phyloP scores from a whole-genome alignment of 768 basidiomycete genomes.

The Ramaria rubella region DNA sequence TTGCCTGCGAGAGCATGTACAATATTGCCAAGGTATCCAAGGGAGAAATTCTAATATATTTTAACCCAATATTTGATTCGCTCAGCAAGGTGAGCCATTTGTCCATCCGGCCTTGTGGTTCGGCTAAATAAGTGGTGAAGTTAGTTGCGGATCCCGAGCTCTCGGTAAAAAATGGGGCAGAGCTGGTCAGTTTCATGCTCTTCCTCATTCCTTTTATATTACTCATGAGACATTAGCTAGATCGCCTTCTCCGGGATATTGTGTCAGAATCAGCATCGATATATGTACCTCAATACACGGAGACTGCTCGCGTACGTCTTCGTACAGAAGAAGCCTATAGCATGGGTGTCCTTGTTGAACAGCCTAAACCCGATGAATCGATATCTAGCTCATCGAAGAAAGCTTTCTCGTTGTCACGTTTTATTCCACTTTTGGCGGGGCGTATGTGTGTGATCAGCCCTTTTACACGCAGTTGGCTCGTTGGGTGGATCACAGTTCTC shows the following conservation, averaged over 20 bases:
- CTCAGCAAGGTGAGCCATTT: conserved; percentile 77
- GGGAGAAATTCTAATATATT: conserved; percentile 93
- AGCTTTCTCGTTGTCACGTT: conserved; percentile 90
- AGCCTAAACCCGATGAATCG: conserved; percentile 48
- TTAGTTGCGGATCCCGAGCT: conserved; percentile 92
- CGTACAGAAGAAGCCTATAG: conserved; percentile 39
- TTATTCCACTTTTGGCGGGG: conserved; percentile 89
- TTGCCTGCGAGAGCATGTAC: conserved; percentile 96
- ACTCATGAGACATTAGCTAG: conserved; percentile 37
- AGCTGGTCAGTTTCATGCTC: conserved; percentile 38
- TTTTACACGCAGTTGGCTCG: conserved; percentile 92
- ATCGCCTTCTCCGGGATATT: conserved; percentile 95
- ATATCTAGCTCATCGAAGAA: conserved; percentile 39
- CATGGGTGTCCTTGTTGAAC: conserved; percentile 50
- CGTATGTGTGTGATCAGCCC: conserved; percentile 94
- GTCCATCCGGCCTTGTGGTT: not conserved
- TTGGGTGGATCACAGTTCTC: conserved; percentile 92
- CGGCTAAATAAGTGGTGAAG: conserved; percentile 34
- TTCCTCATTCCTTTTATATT: not conserved
- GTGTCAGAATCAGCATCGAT: conserved; percentile 94
- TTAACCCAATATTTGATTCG: conserved; percentile 97
- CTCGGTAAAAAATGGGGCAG: conserved; percentile 97
- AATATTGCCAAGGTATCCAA: conserved; percentile 98
- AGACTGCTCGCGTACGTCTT: conserved; percentile 60
- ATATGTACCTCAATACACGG: conserved; percentile 84